phyloP scores from a whole-genome alignment of 1,284 basidiomycete species.

The Fistulinella cinereoalba region DNA sequence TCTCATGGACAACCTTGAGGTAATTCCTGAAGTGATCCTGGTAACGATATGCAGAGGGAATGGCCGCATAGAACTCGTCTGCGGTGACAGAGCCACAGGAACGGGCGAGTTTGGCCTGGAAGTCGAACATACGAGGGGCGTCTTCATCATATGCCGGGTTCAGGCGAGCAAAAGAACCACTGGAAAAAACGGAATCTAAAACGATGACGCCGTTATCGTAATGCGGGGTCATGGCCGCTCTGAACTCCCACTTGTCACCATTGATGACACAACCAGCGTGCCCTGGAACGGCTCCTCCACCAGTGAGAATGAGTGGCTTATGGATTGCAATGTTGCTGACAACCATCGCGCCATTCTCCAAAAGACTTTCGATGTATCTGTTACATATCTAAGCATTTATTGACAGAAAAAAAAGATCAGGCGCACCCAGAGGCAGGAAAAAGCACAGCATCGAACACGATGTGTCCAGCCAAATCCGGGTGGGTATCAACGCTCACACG shows the following conservation, averaged over 20 bases:
- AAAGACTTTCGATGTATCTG: conserved; percentile 30
- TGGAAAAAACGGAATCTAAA: conserved; percentile 28
- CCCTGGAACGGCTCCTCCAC: conserved; percentile 12
- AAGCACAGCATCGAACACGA: conserved; percentile 28
- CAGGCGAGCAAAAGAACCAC: conserved; percentile 25
- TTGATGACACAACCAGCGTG: conserved; percentile 28
- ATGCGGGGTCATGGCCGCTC: conserved; percentile 23
- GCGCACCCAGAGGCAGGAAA: conserved; percentile 28
- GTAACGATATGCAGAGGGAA: conserved; percentile 26
- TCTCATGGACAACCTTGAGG: conserved; percentile 27
- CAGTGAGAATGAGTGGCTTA: conserved; percentile 27
- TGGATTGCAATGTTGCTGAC: conserved; percentile 23
- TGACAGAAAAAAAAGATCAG: too few species aligned
- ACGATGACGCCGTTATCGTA: conserved; percentile 24
- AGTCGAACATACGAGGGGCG: conserved; percentile 21
- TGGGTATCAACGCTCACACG: conserved; percentile 27
- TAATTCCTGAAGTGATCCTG: conserved; percentile 28
- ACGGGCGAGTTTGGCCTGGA: conserved; percentile 19
- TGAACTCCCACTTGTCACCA: conserved; percentile 29
- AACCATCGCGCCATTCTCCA: conserved; percentile 34
- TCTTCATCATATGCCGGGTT: conserved; percentile 27
- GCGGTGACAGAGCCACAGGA: conserved; percentile 19
- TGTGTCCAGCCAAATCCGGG: conserved; percentile 28
- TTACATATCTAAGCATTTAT: too few species aligned
- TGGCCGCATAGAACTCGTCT: conserved; percentile 25